Percentiles rank a stretch among this genome's conserved stretches.
Conservation (phyloP, 345 rosid species). For the Salix caprea region DNA sequence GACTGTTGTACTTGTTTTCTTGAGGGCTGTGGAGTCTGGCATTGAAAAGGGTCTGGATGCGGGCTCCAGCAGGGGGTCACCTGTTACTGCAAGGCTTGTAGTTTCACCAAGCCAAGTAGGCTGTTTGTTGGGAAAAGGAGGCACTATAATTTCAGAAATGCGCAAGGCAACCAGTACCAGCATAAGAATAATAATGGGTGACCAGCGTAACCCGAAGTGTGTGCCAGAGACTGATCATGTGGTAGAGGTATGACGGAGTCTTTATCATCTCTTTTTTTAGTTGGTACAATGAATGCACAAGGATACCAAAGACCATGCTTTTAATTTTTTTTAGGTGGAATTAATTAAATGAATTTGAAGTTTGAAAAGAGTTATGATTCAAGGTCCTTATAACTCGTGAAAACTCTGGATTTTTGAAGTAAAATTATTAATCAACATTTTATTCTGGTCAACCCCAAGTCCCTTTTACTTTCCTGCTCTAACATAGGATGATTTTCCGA, state of each 20-base stretch:
- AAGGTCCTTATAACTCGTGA: no score
- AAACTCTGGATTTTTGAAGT: no score
- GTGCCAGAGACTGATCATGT: slow-evolving; percentile 58
- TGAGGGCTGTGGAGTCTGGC: slow-evolving; percentile 63
- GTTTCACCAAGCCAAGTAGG: slow-evolving; percentile 61
- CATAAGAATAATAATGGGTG: slow-evolving; percentile 58
- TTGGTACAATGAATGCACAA: no score
- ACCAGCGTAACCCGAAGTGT: slow-evolving; percentile 44
- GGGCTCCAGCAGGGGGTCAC: slow-evolving; percentile 20
- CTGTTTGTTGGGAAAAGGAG: slow-evolving; percentile 65
- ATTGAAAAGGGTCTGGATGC: slow-evolving; percentile 37
- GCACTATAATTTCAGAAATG: slow-evolving; percentile 60
- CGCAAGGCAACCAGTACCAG: slow-evolving; percentile 67
- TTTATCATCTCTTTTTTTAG: no score
- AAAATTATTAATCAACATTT: no score
- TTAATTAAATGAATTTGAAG: no score
- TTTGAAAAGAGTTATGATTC: no score
- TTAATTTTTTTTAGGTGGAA: not conserved
- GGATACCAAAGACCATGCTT: not conserved
- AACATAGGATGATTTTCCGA: no score
- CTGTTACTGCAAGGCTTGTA: slow-evolving; percentile 70
- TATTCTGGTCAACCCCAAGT: no score
- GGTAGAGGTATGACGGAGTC: slow-evolving; percentile 48
- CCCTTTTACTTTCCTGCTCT: no score
- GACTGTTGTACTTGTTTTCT: slow-evolving; percentile 63